A percentile compares a stretch with the other conserved stretches of the same genome.
These are phyloP conservation scores for Cladosporium sp. DNA, from an alignment of 2,329 filamentous ascomycete genomes.

Conservation along the genomic window DNA sequence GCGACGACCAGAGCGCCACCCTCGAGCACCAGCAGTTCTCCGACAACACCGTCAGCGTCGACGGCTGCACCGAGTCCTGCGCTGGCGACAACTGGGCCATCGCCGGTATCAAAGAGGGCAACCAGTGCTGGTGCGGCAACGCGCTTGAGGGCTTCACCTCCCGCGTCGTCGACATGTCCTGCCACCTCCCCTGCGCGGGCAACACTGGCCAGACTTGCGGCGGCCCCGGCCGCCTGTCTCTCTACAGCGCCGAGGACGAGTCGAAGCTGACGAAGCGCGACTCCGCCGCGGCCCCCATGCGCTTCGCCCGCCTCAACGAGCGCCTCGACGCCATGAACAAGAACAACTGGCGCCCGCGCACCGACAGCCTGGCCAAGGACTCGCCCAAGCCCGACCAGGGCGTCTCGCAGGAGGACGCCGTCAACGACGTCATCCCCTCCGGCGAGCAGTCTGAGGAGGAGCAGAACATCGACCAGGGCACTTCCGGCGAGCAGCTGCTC, in stretches of 20 bases:
- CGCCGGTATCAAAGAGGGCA: slow-evolving; percentile 28
- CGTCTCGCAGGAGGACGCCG: slow-evolving; percentile 1
- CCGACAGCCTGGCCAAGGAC: slow-evolving; percentile 5
- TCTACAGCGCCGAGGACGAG: slow-evolving; percentile 16
- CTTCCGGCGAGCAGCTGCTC: neutral
- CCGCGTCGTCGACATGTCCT: slow-evolving; percentile 24
- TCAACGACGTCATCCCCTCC: neutral
- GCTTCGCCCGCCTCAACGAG: slow-evolving; percentile 8
- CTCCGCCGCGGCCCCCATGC: neutral
- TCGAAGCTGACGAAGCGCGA: neutral
- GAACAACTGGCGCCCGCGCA: slow-evolving; percentile 10
- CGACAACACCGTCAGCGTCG: slow-evolving; percentile 22
- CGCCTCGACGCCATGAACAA: slow-evolving; percentile 5
- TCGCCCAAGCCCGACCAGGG: neutral
- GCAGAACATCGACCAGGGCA: slow-evolving; percentile 1
- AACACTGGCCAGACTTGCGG: slow-evolving; percentile 27
- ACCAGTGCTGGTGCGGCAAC: slow-evolving; percentile 30
- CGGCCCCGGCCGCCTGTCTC: slow-evolving; percentile 18
- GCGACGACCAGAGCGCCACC: slow-evolving; percentile 21
- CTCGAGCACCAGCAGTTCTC: slow-evolving; percentile 21
- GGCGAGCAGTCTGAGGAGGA: slow-evolving; percentile 4
- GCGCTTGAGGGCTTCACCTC: slow-evolving; percentile 18
- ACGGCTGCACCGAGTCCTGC: slow-evolving; percentile 26
- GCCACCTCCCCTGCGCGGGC: slow-evolving; percentile 25
- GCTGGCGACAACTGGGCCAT: slow-evolving; percentile 25